Percentiles rank a stretch among this genome's conserved stretches.
These are phyloP conservation scores for Geosmithia morbida DNA, from an alignment of 2,329 filamentous ascomycete species.

Conservation along the genomic window DNA sequence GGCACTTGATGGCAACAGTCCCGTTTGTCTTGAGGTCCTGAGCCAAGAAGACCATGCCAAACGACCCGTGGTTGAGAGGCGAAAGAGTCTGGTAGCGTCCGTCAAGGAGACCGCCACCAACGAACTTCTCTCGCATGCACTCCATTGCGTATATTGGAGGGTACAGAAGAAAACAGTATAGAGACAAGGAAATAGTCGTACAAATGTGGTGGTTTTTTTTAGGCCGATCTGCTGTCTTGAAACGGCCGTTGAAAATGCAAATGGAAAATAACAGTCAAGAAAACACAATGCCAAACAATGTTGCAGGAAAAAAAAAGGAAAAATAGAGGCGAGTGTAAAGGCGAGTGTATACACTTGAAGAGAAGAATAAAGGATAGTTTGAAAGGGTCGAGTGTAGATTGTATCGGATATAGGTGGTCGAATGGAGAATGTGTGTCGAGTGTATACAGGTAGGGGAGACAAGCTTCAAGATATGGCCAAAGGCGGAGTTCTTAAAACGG, in stretches of 20 bases:
- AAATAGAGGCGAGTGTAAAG: not conserved
- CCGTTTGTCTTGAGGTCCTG: constrained; percentile 64
- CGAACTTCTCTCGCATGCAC: constrained; percentile 74
- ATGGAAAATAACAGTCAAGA: not conserved
- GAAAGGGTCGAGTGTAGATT: not conserved
- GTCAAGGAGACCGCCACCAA: constrained; percentile 65
- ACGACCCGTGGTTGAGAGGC: constrained; percentile 95
- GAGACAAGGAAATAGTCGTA: constrained; percentile 6
- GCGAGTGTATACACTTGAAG: not conserved
- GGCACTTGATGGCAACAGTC: constrained; percentile 87
- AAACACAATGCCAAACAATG: not conserved
- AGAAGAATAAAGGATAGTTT: constrained; percentile 1
- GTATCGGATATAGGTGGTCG: constrained; percentile 7
- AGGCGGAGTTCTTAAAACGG: not conserved
- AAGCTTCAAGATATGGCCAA: not conserved
- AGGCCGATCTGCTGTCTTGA: constrained; percentile 2
- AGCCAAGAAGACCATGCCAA: constrained; percentile 96
- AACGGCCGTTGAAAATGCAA: not conserved
- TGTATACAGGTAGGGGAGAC: constrained; percentile 17
- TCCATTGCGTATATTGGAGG: constrained; percentile 40
- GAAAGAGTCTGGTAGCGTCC: constrained; percentile 85
- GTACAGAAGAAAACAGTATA: constrained; percentile 6
- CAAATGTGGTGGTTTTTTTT: constrained; percentile 2
- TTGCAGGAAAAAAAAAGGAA: not conserved
- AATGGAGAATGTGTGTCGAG: constrained; percentile 3